Evolutionary conservation across 2,329 filamentous ascomycete species (phyloP).

Genomic region (Claviceps purpurea): DNA sequence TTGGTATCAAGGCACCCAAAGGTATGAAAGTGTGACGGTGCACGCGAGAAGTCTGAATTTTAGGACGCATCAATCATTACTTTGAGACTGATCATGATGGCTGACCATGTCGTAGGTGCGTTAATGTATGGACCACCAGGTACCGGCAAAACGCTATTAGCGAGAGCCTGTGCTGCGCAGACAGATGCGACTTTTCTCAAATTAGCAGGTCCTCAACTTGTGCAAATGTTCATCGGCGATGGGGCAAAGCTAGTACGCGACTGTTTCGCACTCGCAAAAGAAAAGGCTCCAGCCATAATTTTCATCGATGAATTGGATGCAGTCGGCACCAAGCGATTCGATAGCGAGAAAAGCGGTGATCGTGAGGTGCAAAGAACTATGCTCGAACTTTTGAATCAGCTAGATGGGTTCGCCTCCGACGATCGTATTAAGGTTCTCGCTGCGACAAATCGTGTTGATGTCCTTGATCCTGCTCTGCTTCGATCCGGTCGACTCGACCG

Average conservation of each 20-base stretch:
- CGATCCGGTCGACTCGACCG: conserved; percentile 85
- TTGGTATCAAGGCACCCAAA: conserved; percentile 98
- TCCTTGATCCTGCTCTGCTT: conserved; percentile 80
- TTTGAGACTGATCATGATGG: neutral
- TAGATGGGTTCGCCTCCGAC: conserved; percentile 94
- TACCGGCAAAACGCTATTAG: conserved; percentile 83
- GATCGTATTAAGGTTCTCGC: conserved; percentile 94
- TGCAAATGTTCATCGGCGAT: conserved; percentile 99
- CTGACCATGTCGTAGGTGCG: conserved; percentile 57
- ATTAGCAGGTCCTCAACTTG: conserved; percentile 89
- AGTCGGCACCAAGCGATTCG: conserved; percentile 97
- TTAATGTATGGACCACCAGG: conserved; percentile 94
- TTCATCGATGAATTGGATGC: conserved; percentile 98
- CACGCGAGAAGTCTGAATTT: no score
- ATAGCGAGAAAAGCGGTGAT: conserved; percentile 95
- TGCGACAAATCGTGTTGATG: conserved; percentile 88
- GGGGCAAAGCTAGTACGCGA: conserved; percentile 95
- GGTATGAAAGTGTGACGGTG: conserved; percentile 45
- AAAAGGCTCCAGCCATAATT: conserved; percentile 97
- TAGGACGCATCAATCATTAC: neutral
- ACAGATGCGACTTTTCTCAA: conserved; percentile 98
- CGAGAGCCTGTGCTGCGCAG: conserved; percentile 91
- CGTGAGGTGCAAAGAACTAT: conserved; percentile 97
- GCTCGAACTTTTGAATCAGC: conserved; percentile 95
- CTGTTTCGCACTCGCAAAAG: conserved; percentile 93